These are phyloP conservation scores for Penicillium samsonianum DNA, from an alignment of 495 filamentous ascomycete species.

Conservation along the genomic window DNA sequence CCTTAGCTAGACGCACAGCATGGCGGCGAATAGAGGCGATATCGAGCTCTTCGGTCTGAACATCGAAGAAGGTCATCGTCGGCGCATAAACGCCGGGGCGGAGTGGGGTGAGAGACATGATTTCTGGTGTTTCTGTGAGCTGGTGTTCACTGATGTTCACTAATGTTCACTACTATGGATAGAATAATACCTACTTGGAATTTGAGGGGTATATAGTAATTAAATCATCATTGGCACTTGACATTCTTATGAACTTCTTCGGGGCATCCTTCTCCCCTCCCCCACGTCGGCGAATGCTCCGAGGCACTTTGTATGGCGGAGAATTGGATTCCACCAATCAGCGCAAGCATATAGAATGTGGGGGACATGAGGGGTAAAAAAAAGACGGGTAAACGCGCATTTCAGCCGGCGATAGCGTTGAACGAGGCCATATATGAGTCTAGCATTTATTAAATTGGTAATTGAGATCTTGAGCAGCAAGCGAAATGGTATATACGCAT, in stretches of 20 bases:
- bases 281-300: conserved; percentile 34
- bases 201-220: conserved; percentile 8
- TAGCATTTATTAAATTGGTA: background rate
- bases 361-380: conserved; percentile 19
- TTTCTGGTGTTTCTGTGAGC: conserved; percentile 14
- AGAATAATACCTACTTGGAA: background rate
- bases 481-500: too few species aligned
- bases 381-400: background rate
- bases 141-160: background rate
- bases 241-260: background rate
- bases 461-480: background rate
- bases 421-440: background rate
- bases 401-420: background rate
- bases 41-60: conserved; percentile 80
- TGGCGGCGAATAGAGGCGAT: conserved; percentile 75
- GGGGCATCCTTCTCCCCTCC: conserved; percentile 10
- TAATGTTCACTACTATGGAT: too few species aligned
- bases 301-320: conserved; percentile 29
- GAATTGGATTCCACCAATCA: conserved; percentile 30
- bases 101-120: conserved; percentile 58
- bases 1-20: conserved; percentile 76
- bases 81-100: conserved; percentile 86
- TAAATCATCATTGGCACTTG: conserved; percentile 4
- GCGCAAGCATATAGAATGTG: conserved; percentile 15
- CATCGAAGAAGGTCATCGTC: conserved; percentile 88